phyloP scores from a whole-genome alignment of 1,284 basidiomycete genomes.

The Ganoderma lingzhi region DNA sequence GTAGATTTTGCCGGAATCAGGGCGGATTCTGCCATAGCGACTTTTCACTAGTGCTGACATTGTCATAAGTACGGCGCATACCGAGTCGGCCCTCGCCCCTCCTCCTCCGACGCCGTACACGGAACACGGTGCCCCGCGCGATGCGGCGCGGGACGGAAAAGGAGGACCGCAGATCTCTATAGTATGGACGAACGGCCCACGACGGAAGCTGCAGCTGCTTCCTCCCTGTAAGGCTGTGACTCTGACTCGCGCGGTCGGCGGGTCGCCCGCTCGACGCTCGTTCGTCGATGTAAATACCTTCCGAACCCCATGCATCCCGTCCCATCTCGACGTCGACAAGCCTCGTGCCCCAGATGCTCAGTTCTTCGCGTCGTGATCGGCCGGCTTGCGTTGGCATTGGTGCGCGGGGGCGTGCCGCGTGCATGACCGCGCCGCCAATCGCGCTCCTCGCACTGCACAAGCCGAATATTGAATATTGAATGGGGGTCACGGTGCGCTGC shows the following conservation, averaged over 20 bases:
- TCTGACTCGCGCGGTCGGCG: neutral
- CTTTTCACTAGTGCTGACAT: too few relatives aligned
- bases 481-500: neutral
- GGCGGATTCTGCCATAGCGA: too few relatives aligned
- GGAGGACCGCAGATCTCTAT: neutral
- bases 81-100: neutral
- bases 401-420: too few relatives aligned
- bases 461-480: neutral
- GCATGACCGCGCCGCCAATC: too few relatives aligned
- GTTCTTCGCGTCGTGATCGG: neutral
- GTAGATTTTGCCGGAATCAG: neutral
- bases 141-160: neutral
- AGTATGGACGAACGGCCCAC: neutral
- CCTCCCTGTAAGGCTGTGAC: neutral
- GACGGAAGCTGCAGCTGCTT: neutral
- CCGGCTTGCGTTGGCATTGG: neutral
- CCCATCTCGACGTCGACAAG: too few relatives aligned
- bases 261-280: neutral
- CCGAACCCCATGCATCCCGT: too few relatives aligned
- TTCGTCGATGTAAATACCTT: neutral
- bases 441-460: neutral
- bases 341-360: neutral
- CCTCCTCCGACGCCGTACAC: neutral
- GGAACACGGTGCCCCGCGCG: neutral
- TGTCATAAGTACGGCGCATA: neutral